These are phyloP conservation scores for Mortierella claussenii DNA, from an alignment of 192 early-diverging fungal species.

Conservation along the genomic window DNA sequence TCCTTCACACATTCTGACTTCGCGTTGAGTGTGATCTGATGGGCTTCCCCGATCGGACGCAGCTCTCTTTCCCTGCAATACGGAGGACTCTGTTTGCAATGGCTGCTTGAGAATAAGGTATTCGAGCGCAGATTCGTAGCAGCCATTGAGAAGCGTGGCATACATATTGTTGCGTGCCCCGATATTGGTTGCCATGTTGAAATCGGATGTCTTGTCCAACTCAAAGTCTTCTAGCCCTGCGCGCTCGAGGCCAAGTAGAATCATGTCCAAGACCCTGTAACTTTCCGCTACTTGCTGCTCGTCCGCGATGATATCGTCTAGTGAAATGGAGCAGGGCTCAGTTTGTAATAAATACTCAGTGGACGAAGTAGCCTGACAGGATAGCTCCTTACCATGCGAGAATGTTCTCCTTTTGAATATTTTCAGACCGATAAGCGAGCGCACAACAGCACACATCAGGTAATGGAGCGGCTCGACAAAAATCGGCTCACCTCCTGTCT, in stretches of 20 bases:
- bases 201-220: slow-evolving; percentile 72
- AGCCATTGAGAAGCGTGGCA: slow-evolving; percentile 62
- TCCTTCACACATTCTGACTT: slow-evolving; percentile 7
- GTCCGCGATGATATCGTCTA: slow-evolving; percentile 17
- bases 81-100: not conserved
- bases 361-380: no score
- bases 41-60: not conserved
- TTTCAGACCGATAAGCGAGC: slow-evolving; percentile 27
- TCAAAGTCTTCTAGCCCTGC: slow-evolving; percentile 75
- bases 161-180: slow-evolving; percentile 68
- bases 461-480: slow-evolving; percentile 63
- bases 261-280: slow-evolving; percentile 25
- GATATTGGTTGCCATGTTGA: slow-evolving; percentile 58
- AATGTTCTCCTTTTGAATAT: slow-evolving; percentile 18
- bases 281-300: slow-evolving; percentile 25
- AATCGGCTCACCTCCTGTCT: slow-evolving; percentile 47
- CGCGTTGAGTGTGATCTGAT: slow-evolving; percentile 1
- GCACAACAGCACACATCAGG: slow-evolving; percentile 49
- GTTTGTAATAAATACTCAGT: not conserved
- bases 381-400: slow-evolving; percentile 8
- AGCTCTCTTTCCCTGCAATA: slow-evolving; percentile 17
- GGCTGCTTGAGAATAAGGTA: slow-evolving; percentile 36
- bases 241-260: slow-evolving; percentile 58
- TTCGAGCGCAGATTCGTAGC: slow-evolving; percentile 64
- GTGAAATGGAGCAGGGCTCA: not conserved